Evolutionary conservation across 768 basidiomycete species (phyloP).

Genomic region (Sporobolomyces phaffii): DNA sequence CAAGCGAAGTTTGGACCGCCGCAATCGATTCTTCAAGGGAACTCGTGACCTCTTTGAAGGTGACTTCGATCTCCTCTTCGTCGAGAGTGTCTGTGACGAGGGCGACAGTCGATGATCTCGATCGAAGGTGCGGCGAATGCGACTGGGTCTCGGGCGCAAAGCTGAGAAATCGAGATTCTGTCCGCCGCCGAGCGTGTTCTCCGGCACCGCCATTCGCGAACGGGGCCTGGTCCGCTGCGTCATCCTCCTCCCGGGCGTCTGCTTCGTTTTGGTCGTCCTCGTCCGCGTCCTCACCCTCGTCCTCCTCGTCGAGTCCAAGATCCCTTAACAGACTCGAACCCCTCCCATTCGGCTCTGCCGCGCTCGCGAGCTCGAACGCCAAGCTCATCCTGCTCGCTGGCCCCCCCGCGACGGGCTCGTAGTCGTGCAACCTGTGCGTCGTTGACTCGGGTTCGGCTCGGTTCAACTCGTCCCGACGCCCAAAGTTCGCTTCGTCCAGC

Average conservation of each 20-base stretch:
- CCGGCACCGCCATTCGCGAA: not conserved
- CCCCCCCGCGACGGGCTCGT: not conserved
- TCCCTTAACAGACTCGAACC: conserved; percentile 16
- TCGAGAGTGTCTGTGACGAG: not conserved
- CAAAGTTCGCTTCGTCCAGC: not conserved
- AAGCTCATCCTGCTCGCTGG: not conserved
- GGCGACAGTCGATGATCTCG: not conserved
- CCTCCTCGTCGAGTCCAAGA: conserved; percentile 30
- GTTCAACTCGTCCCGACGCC: not conserved
- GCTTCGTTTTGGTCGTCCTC: not conserved
- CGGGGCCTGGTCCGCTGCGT: too few relatives aligned
- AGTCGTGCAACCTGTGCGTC: not conserved
- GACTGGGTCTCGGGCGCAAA: not conserved
- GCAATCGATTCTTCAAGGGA: conserved; percentile 48
- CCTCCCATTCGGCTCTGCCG: not conserved
- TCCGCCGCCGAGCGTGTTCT: not conserved
- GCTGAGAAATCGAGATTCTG: not conserved
- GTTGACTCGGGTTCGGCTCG: not conserved
- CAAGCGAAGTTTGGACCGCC: conserved; percentile 57
- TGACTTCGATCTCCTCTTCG: conserved; percentile 13
- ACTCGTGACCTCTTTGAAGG: not conserved
- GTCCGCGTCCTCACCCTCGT: not conserved
- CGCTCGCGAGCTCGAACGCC: conserved; percentile 32
- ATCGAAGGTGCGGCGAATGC: not conserved
- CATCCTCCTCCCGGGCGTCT: not conserved